Base-by-base conservation (phyloP, 2,329 filamentous ascomycete genomes). In the Curvularia lunata region DNA sequence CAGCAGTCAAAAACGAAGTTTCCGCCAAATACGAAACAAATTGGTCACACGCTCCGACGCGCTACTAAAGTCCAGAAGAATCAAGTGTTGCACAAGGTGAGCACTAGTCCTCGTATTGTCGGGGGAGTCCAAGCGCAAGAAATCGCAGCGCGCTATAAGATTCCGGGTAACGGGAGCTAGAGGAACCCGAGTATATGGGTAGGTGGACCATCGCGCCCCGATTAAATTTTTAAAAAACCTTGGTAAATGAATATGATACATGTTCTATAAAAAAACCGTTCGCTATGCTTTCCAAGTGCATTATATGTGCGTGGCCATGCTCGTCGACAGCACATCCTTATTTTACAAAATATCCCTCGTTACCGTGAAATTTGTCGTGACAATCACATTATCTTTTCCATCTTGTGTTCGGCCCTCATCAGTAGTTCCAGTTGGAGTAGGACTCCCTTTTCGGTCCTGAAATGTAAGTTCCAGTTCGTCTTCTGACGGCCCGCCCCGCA, bases 401-500 rank as follows among this genome's bases (percentile, higher is more conserved):
- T 59, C 61, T 40, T 58, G 56, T 8, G 32, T 47, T 52, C 52
- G 42, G 19, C 32, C 40, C 28, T 52, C 52, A 25, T 43, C 47
- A n/a, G 46, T 56, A 13, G 49, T 49, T 38, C 37, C 53, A 28
- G 63, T 64, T 16, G 52, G 52, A 16, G 48, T 45, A 23, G 48
- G 53, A 41, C 55, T 59, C 10, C 40, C 38, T 32, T 59, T 65
- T 43, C 59, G 64, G 41, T 65, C 64, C 37, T 55, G 52, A 41
- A 58, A 55, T 34, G 61, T 58, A 50, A 68, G 59, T 40, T 68
- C 62, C 51, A 66, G 32, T 34, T 68, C 62, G 37, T 66, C 65
- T 13, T 66, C 65, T 18, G 59, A 51, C 2, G 48, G 55, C 12
- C 58, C 58, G 1, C 43, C 59, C 21, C 54, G 58, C 9, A 59